These are phyloP conservation scores for Suillus fuscotomentosus DNA, from an alignment of 768 basidiomycete genomes.

Conservation along the genomic window DNA sequence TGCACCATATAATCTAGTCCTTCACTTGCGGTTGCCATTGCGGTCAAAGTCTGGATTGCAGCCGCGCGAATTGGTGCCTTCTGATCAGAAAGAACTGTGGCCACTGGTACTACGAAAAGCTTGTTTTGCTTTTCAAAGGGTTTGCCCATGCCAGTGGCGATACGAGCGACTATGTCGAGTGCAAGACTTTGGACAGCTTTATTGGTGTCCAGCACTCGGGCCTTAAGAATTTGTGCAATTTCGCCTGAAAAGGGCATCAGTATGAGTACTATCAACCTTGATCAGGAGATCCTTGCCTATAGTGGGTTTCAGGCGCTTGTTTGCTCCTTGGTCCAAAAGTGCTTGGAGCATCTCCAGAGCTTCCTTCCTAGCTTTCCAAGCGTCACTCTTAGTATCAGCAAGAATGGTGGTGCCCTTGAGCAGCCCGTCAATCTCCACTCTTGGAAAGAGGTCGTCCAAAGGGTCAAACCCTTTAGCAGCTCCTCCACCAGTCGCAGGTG, in stretches of 20 bases:
- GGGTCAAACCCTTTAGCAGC: constrained; percentile 55
- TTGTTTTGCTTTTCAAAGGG: constrained; percentile 89
- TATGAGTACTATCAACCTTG: not conserved
- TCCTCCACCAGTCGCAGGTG: constrained; percentile 41
- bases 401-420: constrained; percentile 82
- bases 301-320: constrained; percentile 86
- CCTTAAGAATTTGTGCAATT: constrained; percentile 85
- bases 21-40: constrained; percentile 83
- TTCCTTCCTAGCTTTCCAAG: constrained; percentile 97
- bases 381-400: constrained; percentile 83
- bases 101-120: constrained; percentile 72
- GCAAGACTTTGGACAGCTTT: constrained; percentile 90
- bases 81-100: constrained; percentile 87
- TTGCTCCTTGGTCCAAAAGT: constrained; percentile 84
- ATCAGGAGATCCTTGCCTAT: constrained; percentile 61
- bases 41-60: constrained; percentile 73
- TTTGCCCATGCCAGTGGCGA: constrained; percentile 94
- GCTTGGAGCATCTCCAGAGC: constrained; percentile 83
- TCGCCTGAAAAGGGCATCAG: constrained; percentile 56
- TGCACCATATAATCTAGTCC: constrained; percentile 80
- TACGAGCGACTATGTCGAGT: constrained; percentile 84
- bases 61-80: constrained; percentile 83
- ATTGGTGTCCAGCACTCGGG: constrained; percentile 87
- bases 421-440: constrained; percentile 87
- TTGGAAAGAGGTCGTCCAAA: constrained; percentile 91